Conservation (phyloP, 2,329 filamentous ascomycete species). For the Calonectria leucothoes region DNA sequence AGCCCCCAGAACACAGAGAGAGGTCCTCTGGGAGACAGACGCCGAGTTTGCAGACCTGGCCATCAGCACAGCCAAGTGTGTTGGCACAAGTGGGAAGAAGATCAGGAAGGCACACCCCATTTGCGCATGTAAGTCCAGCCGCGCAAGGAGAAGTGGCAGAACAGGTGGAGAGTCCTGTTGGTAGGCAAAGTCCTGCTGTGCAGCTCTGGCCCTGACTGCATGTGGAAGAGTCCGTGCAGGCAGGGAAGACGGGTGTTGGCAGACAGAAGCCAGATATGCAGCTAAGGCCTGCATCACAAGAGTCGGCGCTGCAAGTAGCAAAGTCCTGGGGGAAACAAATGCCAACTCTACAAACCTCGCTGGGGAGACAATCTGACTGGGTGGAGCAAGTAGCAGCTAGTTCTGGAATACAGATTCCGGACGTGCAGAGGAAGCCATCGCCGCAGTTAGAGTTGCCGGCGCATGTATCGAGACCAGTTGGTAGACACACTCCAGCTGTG, state of each 20-base stretch:
- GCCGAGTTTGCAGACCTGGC: not conserved
- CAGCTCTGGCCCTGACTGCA: not conserved
- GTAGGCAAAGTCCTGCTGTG: not conserved
- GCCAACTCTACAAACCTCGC: not conserved
- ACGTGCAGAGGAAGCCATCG: not conserved
- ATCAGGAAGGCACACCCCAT: not conserved
- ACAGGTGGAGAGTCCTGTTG: not conserved
- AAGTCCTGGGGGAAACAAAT: not conserved
- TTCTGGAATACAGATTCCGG: not conserved
- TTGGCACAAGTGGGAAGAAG: not conserved
- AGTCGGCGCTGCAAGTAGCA: not conserved
- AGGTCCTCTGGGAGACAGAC: slow-evolving; percentile 2
- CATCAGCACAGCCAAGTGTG: not conserved
- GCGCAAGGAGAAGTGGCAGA: not conserved
- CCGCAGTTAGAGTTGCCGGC: not conserved
- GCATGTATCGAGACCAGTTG: not conserved
- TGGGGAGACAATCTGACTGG: not conserved
- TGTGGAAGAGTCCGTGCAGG: not conserved
- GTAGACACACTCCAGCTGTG: slow-evolving; percentile 1
- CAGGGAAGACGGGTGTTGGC: not conserved
- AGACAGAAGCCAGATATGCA: slow-evolving; percentile 8
- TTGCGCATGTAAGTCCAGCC: not conserved
- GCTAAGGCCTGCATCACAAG: not conserved
- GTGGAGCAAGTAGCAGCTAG: not conserved
- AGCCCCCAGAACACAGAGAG: not conserved